phyloP scores from a whole-genome alignment of 768 basidiomycete species.

The Gloeostereum incarnatum region DNA sequence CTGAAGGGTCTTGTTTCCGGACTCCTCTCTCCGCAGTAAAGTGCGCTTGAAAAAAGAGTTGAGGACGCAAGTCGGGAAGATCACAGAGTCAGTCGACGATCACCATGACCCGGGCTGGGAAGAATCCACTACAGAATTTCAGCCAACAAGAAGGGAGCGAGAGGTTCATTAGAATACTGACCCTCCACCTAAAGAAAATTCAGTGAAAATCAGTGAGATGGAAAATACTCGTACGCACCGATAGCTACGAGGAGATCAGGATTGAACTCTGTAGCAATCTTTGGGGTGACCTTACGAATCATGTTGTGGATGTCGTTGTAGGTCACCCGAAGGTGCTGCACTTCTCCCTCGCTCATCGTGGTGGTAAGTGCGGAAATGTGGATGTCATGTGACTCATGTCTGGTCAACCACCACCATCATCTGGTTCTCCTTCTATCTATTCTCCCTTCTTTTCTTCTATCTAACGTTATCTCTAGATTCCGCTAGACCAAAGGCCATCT shows the following conservation, averaged over 20 bases:
- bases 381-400: too few species aligned
- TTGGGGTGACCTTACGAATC: conserved; percentile 55
- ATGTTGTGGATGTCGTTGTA: conserved; percentile 93
- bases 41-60: conserved; percentile 47
- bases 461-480: conserved; percentile 10
- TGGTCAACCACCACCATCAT: too few species aligned
- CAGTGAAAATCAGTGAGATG: conserved; percentile 6
- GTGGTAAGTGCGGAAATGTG: too few species aligned
- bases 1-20: conserved; percentile 69
- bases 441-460: conserved; percentile 10
- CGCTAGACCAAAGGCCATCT: conserved; percentile 53
- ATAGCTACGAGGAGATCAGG: conserved; percentile 85
- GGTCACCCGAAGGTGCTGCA: conserved; percentile 61
- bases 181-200: conserved; percentile 59
- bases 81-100: neutral
- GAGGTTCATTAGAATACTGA: conserved; percentile 30
- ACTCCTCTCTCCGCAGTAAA: conserved; percentile 66
- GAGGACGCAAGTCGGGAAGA: neutral
- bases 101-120: conserved; percentile 89
- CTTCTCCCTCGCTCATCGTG: conserved; percentile 30
- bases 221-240: conserved; percentile 30
- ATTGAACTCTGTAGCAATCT: conserved; percentile 71
- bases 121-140: conserved; percentile 82
- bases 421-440: conserved; percentile 6
- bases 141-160: too few species aligned